Conservation (phyloP, 2,329 filamentous ascomycete genomes). For the Nemania abortiva region DNA sequence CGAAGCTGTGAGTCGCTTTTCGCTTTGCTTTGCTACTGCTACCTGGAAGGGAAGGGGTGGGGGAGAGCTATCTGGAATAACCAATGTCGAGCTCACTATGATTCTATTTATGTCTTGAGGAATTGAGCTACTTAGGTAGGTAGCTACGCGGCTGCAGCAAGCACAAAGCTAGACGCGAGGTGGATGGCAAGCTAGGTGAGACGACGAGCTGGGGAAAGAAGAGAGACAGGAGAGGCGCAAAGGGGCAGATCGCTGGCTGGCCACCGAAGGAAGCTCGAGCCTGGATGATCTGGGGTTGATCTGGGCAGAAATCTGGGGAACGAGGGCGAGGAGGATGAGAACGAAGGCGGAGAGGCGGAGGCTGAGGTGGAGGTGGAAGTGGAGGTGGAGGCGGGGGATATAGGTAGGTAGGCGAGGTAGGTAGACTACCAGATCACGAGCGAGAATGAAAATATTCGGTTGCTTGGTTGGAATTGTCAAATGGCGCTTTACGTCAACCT, state of each 20-base stretch:
- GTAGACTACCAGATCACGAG: not conserved
- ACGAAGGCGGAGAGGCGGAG: conserved; percentile 6
- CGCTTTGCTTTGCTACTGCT: no score
- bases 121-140: not conserved
- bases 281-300: conserved; percentile 12
- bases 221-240: conserved; percentile 18
- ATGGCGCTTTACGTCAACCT: conserved; percentile 41
- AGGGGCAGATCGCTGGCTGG: conserved; percentile 17
- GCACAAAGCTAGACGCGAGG: not conserved
- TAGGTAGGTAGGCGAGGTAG: conserved; percentile 7
- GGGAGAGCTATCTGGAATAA: conserved; percentile 1
- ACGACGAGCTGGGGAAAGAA: conserved; percentile 17
- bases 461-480: conserved; percentile 39
- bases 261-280: conserved; percentile 17
- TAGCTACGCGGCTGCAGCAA: no score
- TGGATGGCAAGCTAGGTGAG: not conserved
- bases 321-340: not conserved
- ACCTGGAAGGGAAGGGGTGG: not conserved
- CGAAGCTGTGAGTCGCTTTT: not conserved
- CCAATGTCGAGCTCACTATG: not conserved
- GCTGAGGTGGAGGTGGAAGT: not conserved
- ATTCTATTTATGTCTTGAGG: no score
- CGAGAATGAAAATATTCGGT: conserved; percentile 29
- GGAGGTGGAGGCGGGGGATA: not conserved
- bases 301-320: not conserved